These are phyloP conservation scores for Fusarium chlamydosporum DNA, from an alignment of 2,329 filamentous ascomycete genomes.

Conservation along the genomic window DNA sequence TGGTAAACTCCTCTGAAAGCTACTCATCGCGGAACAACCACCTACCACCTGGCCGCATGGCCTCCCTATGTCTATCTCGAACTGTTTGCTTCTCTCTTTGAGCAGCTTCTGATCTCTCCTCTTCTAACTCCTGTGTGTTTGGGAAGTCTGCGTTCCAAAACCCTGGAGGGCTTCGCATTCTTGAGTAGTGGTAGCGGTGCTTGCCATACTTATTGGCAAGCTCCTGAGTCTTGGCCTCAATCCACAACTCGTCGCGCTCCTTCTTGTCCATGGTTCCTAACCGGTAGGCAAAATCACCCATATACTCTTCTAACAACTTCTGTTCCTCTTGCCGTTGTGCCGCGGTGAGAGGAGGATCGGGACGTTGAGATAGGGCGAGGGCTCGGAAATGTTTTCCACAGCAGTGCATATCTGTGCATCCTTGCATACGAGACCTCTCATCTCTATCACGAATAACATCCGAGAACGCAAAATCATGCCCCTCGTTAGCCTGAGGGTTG, in stretches of 20 bases:
- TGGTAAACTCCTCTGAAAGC: constrained; percentile 4
- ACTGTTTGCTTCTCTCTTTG: constrained; percentile 74
- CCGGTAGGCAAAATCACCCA: constrained; percentile 72
- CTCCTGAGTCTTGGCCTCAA: constrained; percentile 81
- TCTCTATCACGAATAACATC: constrained; percentile 80
- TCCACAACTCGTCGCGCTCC: constrained; percentile 76
- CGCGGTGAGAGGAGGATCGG: constrained; percentile 55
- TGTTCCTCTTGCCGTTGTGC: constrained; percentile 60
- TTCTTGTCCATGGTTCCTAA: constrained; percentile 69
- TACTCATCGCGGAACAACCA: constrained; percentile 89
- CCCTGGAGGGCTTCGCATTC: constrained; percentile 81
- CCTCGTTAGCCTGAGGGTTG: constrained; percentile 80
- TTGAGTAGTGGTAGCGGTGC: constrained; percentile 81
- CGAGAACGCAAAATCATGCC: constrained; percentile 78
- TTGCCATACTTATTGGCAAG: constrained; percentile 82
- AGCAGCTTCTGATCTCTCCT: constrained; percentile 75
- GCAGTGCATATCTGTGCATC: constrained; percentile 81
- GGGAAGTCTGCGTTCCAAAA: constrained; percentile 95
- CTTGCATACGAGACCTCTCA: constrained; percentile 77
- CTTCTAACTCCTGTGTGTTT: constrained; percentile 81
- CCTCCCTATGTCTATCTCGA: constrained; percentile 82
- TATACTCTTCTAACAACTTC: constrained; percentile 67
- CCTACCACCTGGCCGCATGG: constrained; percentile 79
- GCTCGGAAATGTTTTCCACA: constrained; percentile 79
- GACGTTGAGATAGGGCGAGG: constrained; percentile 70